phyloP scores from a whole-genome alignment of 768 basidiomycete species.

The Suillus discolor region DNA sequence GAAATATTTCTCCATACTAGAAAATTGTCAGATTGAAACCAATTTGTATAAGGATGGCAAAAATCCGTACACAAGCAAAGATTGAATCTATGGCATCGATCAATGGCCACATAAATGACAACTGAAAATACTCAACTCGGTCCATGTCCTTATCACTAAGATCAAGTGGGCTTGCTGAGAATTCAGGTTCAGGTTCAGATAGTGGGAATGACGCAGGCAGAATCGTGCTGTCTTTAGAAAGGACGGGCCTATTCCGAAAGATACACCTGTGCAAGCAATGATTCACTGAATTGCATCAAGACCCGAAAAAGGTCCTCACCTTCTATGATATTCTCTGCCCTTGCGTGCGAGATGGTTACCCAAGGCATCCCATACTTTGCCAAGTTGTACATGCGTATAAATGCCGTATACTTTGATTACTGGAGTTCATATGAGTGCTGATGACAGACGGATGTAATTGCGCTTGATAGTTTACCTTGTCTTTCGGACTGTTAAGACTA shows the following conservation, averaged over 20 bases:
- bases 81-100: constrained; percentile 46
- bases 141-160: constrained; percentile 49
- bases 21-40: constrained; percentile 42
- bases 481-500: constrained; percentile 33
- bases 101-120: neutral
- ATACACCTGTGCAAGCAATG: constrained; percentile 40
- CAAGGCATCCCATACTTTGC: constrained; percentile 50
- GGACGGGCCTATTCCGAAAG: constrained; percentile 38
- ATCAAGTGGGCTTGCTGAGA: constrained; percentile 27
- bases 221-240: constrained; percentile 44
- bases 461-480: constrained; percentile 34
- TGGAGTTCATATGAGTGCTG: constrained; percentile 18
- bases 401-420: constrained; percentile 54
- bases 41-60: constrained; percentile 11
- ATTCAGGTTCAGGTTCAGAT: constrained; percentile 25
- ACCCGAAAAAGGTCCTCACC: constrained; percentile 35
- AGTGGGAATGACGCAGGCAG: constrained; percentile 54
- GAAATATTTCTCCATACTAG: constrained; percentile 36
- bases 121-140: constrained; percentile 38
- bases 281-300: neutral
- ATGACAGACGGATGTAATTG: neutral
- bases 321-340: constrained; percentile 54
- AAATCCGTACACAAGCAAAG: constrained; percentile 54
- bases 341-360: constrained; percentile 42
- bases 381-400: constrained; percentile 49